Evolutionary conservation across 768 basidiomycete genomes (phyloP), one percentile per base, ranked within the genome.

Genomic region (Panus rudis): DNA sequence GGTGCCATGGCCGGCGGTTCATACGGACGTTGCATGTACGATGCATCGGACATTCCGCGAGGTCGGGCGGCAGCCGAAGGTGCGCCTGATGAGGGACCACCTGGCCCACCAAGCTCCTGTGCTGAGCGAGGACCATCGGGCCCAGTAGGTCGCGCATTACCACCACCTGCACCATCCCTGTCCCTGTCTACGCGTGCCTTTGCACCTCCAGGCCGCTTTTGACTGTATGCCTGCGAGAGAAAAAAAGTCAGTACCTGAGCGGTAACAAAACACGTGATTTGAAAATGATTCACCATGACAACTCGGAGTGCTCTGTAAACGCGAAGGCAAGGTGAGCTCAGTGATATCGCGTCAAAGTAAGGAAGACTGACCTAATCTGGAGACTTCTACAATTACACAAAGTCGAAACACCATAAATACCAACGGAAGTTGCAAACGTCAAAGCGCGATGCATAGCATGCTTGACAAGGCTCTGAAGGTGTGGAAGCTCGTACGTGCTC

Each of bases 351-450:
- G 16, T 34, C 28, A 47, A 4, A 41, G 40, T 28, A 47, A 41
- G 32, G 46, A 47, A 41, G 35, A 72, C 76, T 39, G 63, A 85
- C 81, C 92, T 72, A 52, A 96, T 91, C 57, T 96, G 92, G 45
- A 97, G 67, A 57, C 87, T 85, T 49, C 89, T 78, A 59, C 85
- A 88, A 50, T 80, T 87, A 57, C 90, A 92, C 4, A 97, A 66
- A 3, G 93, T 94, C 7, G 93, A 90, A 8, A 96, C 92, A 60
- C 96, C 92, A 59, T 97, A 97, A 33, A 97, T 85, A 21, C 86
- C 88, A 16, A 93, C 88, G 21, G 87, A 89, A 11, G 84, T 89
- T 22, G 79, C 76, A 55, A 89, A 88, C 24, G 83, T 85, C 23
- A 97, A 63, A 13, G 84, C 77, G 17, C 83, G 79, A 57, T 98